These are phyloP conservation scores for Sugiyamaella paludigena DNA, from an alignment of 1,139 yeast genomes.

Conservation along the genomic window DNA sequence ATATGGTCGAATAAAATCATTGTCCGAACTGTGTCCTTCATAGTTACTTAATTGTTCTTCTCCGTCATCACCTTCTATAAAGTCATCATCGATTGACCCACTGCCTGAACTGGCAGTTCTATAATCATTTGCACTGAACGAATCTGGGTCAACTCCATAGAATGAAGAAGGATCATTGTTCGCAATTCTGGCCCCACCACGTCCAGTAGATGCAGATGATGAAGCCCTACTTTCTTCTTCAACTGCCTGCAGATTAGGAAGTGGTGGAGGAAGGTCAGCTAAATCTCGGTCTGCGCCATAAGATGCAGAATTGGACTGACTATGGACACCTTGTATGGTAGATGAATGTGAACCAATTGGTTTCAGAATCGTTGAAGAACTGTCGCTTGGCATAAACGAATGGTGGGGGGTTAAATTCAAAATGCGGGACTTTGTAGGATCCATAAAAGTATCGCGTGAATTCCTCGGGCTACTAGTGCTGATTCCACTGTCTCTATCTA, in stretches of 20 bases:
- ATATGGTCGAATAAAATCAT: constrained; percentile 33
- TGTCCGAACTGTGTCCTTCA: constrained; percentile 23
- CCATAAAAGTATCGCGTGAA: constrained; percentile 27
- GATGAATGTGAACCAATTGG: constrained; percentile 29
- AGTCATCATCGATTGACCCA: constrained; percentile 18
- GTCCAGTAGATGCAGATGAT: background rate
- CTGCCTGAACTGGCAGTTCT: constrained; percentile 30
- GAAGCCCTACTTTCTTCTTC: constrained; percentile 10
- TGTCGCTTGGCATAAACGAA: constrained; percentile 26
- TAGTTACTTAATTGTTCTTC: too few relatives aligned
- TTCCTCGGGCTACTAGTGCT: constrained; percentile 14
- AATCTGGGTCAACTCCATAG: constrained; percentile 16
- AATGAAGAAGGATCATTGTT: constrained; percentile 6
- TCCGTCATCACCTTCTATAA: constrained; percentile 17
- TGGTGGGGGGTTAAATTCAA: constrained; percentile 27
- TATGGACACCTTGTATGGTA: constrained; percentile 18
- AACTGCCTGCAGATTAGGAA: constrained; percentile 13
- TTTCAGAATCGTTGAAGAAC: constrained; percentile 24
- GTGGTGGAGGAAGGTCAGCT: constrained; percentile 1
- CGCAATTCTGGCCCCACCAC: background rate
- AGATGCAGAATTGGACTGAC: constrained; percentile 14
- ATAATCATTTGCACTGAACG: constrained; percentile 16
- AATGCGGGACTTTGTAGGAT: constrained; percentile 29
- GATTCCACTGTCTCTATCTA: constrained; percentile 35
- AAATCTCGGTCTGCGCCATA: constrained; percentile 3